Conservation (phyloP, 345 rosid species). For the Brassica rapa region DNA sequence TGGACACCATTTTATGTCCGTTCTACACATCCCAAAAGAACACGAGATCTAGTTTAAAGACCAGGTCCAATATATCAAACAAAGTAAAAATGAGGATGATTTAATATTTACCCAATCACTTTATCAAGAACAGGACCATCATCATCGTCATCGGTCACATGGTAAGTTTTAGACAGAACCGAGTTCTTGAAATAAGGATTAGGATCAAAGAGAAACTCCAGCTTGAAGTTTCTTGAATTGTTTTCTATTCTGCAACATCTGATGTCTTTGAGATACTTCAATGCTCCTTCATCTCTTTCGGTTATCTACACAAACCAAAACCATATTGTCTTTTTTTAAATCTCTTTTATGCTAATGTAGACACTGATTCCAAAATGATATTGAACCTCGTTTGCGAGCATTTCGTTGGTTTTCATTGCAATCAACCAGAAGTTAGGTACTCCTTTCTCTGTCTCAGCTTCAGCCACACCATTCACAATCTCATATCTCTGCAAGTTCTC, state of each 20-base stretch:
- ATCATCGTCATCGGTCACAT: conserved; percentile 93
- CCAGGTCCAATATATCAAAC: neutral
- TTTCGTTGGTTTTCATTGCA: conserved; percentile 95
- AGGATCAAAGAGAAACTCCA: conserved; percentile 82
- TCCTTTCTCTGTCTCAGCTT: conserved; percentile 48
- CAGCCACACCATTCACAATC: conserved; percentile 38
- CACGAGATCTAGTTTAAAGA: neutral
- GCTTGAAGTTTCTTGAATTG: conserved; percentile 86
- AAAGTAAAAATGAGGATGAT: neutral
- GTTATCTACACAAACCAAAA: conserved; percentile 51
- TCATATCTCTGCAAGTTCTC: conserved; percentile 41
- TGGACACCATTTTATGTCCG: conserved; percentile 91
- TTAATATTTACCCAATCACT: conserved; percentile 57
- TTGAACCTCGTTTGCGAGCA: conserved; percentile 61
- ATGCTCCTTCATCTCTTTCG: conserved; percentile 87
- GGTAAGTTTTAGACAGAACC: conserved; percentile 80
- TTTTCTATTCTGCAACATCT: conserved; percentile 65
- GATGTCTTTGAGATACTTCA: conserved; percentile 79
- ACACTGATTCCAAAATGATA: neutral
- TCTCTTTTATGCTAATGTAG: neutral
- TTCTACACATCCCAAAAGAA: conserved; percentile 39
- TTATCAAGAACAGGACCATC: conserved; percentile 79
- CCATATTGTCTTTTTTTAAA: neutral
- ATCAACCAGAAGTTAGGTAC: conserved; percentile 91
- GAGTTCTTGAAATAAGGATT: conserved; percentile 85